Conservation (phyloP, 2,329 filamentous ascomycete species). For the Pezizomycotina sp. region DNA sequence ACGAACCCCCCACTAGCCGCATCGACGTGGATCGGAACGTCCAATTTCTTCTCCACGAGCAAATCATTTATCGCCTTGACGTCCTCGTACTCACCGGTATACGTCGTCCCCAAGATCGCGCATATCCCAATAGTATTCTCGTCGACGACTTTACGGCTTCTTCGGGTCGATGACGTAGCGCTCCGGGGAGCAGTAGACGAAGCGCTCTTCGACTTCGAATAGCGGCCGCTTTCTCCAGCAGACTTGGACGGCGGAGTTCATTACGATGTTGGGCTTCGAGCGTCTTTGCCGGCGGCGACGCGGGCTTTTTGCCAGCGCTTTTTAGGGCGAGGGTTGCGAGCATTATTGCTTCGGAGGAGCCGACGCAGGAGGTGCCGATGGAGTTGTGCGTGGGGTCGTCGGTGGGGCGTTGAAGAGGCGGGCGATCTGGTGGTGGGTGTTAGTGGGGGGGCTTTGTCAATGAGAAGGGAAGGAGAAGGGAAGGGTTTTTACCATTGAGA, state of each 20-base stretch:
- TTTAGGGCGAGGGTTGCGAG: conserved; percentile 80
- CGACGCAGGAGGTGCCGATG: conserved; percentile 75
- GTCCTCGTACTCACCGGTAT: conserved; percentile 92
- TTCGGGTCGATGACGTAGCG: conserved; percentile 46
- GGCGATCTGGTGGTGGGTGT: conserved; percentile 44
- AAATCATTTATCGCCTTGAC: conserved; percentile 83
- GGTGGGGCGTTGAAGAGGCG: conserved; percentile 75
- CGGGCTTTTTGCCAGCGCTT: conserved; percentile 79
- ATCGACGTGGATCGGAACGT: conserved; percentile 83
- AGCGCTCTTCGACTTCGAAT: conserved; percentile 87
- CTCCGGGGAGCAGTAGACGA: conserved; percentile 45
- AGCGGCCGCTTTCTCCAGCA: conserved; percentile 86
- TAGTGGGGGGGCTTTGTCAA: conserved; percentile 22
- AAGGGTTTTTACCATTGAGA: conserved; percentile 43
- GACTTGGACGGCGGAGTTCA: conserved; percentile 91
- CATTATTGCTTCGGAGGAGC: conserved; percentile 80
- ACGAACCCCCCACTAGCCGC: conserved; percentile 87
- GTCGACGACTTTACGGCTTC: conserved; percentile 45
- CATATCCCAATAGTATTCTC: conserved; percentile 81
- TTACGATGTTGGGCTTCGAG: conserved; percentile 72
- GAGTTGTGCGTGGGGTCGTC: conserved; percentile 54
- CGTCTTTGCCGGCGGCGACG: conserved; percentile 64
- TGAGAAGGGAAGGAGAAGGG: not conserved
- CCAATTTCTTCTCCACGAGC: conserved; percentile 54
- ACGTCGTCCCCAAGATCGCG: conserved; percentile 77